Evolutionary conservation across 2,329 filamentous ascomycete genomes (phyloP), one percentile per base, ranked within the genome.

Genomic region (Atkinsonella texensis): DNA sequence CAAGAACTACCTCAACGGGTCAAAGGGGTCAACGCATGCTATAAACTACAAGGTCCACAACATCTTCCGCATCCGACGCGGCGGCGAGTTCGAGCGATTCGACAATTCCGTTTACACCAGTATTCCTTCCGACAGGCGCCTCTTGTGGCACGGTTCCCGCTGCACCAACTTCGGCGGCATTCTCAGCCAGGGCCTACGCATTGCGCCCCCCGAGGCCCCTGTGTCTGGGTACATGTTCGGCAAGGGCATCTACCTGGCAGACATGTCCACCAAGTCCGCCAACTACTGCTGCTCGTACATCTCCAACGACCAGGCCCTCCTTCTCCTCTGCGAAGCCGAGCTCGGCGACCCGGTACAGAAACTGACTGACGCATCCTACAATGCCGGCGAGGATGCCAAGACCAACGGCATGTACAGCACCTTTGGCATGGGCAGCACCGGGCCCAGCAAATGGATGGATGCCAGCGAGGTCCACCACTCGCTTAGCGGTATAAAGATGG

Each of bases 71-170:
- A 85, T 95, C 56, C 81, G 89, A 62, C 82, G 89, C 1, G 63
- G 79, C 15, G 86, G 85, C 42, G 89, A 95, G 66, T 68, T 72
- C 7, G 76, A 81, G 1, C 83, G 86, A 1, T 90, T 91, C 60
- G 67, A 80, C 4, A 68, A 76, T 42, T 80, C 76, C 43, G 50
- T 64, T 8, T 83, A 74, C 54, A 66, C 77, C 20, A 74, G 75
- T 46, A 63, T 74, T 10, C 69, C 74, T n/a, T 78, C 77, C 46
- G 79, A 93, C 62, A 80, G 85, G 23, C 81, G 87, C 17, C 79
- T 95, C 1, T 75, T 95, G 2, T 95, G 89, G 89, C 89, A 95
- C 63, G 89, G 89, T 15, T 90, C 86, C 15, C 82, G 88, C 35
- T 78, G 76, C 33, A 93, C 87, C 49, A 95, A 95, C 65, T 95